Evolutionary conservation across 345 rosid genomes (phyloP).

Genomic region (Euclidium syriacum): DNA sequence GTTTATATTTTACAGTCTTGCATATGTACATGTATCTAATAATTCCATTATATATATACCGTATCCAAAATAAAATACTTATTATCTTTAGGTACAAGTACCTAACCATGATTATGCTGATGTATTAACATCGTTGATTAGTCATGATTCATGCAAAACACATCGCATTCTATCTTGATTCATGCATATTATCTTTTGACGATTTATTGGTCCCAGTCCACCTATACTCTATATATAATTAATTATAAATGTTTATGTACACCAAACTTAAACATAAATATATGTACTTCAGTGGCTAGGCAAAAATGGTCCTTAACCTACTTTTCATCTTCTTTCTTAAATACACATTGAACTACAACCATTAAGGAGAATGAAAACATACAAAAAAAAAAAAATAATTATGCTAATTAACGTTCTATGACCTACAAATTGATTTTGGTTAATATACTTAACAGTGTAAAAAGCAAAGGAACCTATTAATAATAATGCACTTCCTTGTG

Average conservation of each 20-base stretch:
- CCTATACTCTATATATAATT: conserved; percentile 11
- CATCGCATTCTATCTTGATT: conserved; percentile 15
- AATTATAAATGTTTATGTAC: not conserved
- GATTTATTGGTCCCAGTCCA: conserved; percentile 16
- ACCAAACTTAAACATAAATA: not conserved
- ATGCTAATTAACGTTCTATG: not conserved
- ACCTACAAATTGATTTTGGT: conserved; percentile 14
- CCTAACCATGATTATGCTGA: not conserved
- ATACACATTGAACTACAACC: conserved; percentile 3
- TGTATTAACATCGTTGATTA: not conserved
- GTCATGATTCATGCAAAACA: conserved; percentile 28
- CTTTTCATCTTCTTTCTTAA: conserved; percentile 10
- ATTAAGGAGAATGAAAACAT: not conserved
- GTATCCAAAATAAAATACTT: not conserved
- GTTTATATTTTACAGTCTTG: too few species aligned
- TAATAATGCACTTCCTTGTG: not conserved
- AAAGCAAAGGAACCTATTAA: not conserved
- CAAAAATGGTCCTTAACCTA: conserved; percentile 15
- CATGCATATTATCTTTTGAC: conserved; percentile 1
- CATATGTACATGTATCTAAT: too few species aligned
- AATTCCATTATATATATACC: not conserved
- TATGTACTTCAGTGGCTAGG: not conserved
- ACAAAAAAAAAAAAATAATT: not conserved
- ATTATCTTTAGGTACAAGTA: not conserved
- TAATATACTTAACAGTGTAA: not conserved